Evolutionary conservation across 2,329 filamentous ascomycete genomes (phyloP).

Genomic region (Microdochium trichocladiopsis): DNA sequence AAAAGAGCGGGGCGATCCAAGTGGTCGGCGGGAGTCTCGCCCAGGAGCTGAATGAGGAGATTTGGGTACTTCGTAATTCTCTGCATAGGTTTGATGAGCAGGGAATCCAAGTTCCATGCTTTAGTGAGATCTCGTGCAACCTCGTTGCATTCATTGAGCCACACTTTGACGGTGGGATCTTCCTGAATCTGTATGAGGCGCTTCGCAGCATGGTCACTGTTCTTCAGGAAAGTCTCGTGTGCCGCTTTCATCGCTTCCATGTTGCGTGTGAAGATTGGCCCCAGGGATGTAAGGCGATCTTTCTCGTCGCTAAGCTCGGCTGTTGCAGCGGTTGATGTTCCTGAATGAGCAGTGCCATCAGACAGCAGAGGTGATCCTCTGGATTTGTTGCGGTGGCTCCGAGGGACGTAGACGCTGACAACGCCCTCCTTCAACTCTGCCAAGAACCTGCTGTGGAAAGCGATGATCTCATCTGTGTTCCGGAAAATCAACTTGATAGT

Average conservation of each 20-base stretch:
- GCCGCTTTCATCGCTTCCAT: slow-evolving; percentile 53
- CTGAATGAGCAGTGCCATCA: slow-evolving; percentile 20
- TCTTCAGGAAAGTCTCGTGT: slow-evolving; percentile 57
- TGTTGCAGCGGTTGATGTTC: slow-evolving; percentile 23
- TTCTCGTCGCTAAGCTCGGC: slow-evolving; percentile 41
- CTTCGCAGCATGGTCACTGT: slow-evolving; percentile 55
- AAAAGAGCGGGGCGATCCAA: slow-evolving; percentile 67
- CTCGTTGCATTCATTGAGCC: slow-evolving; percentile 88
- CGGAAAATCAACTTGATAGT: slow-evolving; percentile 89
- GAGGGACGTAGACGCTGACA: slow-evolving; percentile 69
- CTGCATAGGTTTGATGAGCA: slow-evolving; percentile 97
- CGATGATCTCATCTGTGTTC: slow-evolving; percentile 85
- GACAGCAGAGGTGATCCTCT: slow-evolving; percentile 34
- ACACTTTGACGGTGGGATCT: slow-evolving; percentile 63
- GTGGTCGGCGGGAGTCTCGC: slow-evolving; percentile 74
- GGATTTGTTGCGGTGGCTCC: slow-evolving; percentile 33
- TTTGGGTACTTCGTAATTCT: slow-evolving; percentile 90
- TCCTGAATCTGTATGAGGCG: slow-evolving; percentile 56
- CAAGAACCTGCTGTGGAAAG: slow-evolving; percentile 76
- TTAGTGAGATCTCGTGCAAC: slow-evolving; percentile 87
- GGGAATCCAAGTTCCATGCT: slow-evolving; percentile 90
- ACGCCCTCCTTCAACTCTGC: slow-evolving; percentile 75
- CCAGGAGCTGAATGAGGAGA: slow-evolving; percentile 71
- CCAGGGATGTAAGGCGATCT: slow-evolving; percentile 45
- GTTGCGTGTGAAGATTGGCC: slow-evolving; percentile 46